Percentiles rank a stretch among this genome's conserved stretches.
Conservation (phyloP, 2,329 filamentous ascomycete genomes). For the Claviceps humidiphila region DNA sequence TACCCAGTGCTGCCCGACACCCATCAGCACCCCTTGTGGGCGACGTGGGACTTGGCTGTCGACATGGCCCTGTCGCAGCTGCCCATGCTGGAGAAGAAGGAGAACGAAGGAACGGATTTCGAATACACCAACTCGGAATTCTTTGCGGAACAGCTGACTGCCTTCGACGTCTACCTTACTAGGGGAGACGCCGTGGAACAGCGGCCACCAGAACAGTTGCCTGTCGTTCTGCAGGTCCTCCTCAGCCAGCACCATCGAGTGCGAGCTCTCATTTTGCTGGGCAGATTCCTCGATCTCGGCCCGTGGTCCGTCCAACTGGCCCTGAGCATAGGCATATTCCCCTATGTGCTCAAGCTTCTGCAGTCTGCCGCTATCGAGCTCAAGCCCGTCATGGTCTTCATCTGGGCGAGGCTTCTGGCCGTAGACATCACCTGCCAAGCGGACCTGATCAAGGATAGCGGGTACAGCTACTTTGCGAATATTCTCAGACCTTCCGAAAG, state of each 20-base stretch:
- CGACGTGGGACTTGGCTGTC: slow-evolving; percentile 93
- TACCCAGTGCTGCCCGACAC: slow-evolving; percentile 88
- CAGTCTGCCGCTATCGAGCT: slow-evolving; percentile 90
- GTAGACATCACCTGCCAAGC: slow-evolving; percentile 90
- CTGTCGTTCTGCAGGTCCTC: slow-evolving; percentile 89
- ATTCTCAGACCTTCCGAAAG: slow-evolving; percentile 77
- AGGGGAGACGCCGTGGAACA: slow-evolving; percentile 69
- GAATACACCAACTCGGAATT: slow-evolving; percentile 92
- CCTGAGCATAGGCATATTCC: slow-evolving; percentile 94
- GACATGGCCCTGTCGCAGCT: slow-evolving; percentile 89
- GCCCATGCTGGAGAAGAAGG: slow-evolving; percentile 70
- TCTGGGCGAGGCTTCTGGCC: slow-evolving; percentile 91
- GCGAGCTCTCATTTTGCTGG: slow-evolving; percentile 78
- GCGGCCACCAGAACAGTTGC: slow-evolving; percentile 84
- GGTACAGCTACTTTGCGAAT: slow-evolving; percentile 90
- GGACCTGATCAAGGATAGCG: slow-evolving; percentile 91
- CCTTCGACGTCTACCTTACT: slow-evolving; percentile 88
- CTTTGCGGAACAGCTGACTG: slow-evolving; percentile 92
- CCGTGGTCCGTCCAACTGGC: slow-evolving; percentile 98
- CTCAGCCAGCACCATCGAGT: slow-evolving; percentile 91
- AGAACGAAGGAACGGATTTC: slow-evolving; percentile 60
- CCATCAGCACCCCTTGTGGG: slow-evolving; percentile 88
- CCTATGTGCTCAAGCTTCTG: slow-evolving; percentile 91
- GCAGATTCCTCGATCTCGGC: slow-evolving; percentile 85
- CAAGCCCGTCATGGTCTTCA: slow-evolving; percentile 98